Evolutionary conservation across 306 rosid species (phyloP), one percentile per base, ranked within the genome.

Genomic region (Quercus wislizeni): DNA sequence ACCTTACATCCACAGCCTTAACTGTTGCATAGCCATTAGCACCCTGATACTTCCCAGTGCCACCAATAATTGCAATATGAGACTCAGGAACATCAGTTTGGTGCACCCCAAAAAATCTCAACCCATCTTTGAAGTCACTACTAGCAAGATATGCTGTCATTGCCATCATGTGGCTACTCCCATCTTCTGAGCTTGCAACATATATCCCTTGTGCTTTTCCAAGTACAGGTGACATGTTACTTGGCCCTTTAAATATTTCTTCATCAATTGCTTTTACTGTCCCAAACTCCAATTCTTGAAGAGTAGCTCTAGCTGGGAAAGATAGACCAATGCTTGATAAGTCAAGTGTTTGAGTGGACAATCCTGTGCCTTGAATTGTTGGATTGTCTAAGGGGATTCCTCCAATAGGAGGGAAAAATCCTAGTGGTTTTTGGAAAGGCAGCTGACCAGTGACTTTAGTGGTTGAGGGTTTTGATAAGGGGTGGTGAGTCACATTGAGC

Each of bases 11-110:
- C 30, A 89, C 79, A 74, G 72, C 85, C 85, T 85, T 90, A 71
- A 94, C 83, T 4, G 86, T 81, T 77, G 96, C 98, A 92, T 90
- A 93, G 3, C 97, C 97, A 88, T 91, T 93, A 6, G 97, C 97
- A 54, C 88, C 89, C 61, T 55, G 41, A 58, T 83, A 94, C 84
- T 88, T 92, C 52, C 97, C 98, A 27, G 75, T 78, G 19, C 98
- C 98, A 65, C 98, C 98, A 86, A 94, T 90, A 15, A 94, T 88
- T 4, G 94, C 88, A 80, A 92, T 84, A 77, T 92, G 97, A 77
- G 98, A 92, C 86, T 88, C 94, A 30, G 78, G 65, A 28, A 77
- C 89, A 74, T 90, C 88, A 2, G 19, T 83, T 56, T 79, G 83
- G 14, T 87, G 90, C 54, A 90, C 85, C 82, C 97, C 94, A 69